Evolutionary conservation across 2,329 filamentous ascomycete genomes (phyloP).

Genomic region (Calycina herbarum): DNA sequence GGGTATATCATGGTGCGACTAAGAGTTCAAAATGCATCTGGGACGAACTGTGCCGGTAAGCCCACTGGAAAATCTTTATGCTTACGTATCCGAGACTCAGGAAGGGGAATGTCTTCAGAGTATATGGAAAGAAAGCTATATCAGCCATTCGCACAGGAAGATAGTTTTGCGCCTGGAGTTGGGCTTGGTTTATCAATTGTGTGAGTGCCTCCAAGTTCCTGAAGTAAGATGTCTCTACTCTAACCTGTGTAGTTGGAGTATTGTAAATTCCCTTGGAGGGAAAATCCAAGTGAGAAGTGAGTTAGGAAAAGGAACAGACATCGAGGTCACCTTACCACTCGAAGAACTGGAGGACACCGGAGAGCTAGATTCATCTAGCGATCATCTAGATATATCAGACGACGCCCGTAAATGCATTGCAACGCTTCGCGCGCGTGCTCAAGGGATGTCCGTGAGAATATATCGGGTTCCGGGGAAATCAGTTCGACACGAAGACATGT

Average conservation of each 20-base stretch:
- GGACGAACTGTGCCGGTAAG: slow-evolving; percentile 3
- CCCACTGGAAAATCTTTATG: slow-evolving; percentile 10
- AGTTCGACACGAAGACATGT: slow-evolving; percentile 14
- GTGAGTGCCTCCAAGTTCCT: background rate
- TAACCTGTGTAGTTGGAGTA: slow-evolving; percentile 40
- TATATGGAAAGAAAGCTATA: slow-evolving; percentile 59
- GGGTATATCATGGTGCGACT: slow-evolving; percentile 39
- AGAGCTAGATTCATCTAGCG: background rate
- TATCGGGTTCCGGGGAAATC: slow-evolving; percentile 1
- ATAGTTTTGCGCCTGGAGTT: slow-evolving; percentile 53
- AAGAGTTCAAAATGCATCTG: slow-evolving; percentile 45
- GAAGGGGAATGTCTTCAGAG: slow-evolving; percentile 61
- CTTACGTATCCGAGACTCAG: slow-evolving; percentile 54
- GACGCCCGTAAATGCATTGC: slow-evolving; percentile 24
- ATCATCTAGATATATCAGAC: slow-evolving; percentile 8
- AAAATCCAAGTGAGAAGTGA: slow-evolving; percentile 58
- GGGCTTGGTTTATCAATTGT: slow-evolving; percentile 53
- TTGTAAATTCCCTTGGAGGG: slow-evolving; percentile 59
- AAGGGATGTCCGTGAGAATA: slow-evolving; percentile 26
- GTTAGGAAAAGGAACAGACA: slow-evolving; percentile 52
- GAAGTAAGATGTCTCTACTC: too few relatives aligned
- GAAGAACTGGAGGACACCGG: slow-evolving; percentile 7
- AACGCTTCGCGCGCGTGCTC: slow-evolving; percentile 20
- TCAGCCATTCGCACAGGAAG: slow-evolving; percentile 61
- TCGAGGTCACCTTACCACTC: slow-evolving; percentile 48